A percentile compares a stretch with the other conserved stretches of the same genome.
These are phyloP conservation scores for Fusarium lyarnte DNA, from an alignment of 2,329 filamentous ascomycete species.

Conservation along the genomic window DNA sequence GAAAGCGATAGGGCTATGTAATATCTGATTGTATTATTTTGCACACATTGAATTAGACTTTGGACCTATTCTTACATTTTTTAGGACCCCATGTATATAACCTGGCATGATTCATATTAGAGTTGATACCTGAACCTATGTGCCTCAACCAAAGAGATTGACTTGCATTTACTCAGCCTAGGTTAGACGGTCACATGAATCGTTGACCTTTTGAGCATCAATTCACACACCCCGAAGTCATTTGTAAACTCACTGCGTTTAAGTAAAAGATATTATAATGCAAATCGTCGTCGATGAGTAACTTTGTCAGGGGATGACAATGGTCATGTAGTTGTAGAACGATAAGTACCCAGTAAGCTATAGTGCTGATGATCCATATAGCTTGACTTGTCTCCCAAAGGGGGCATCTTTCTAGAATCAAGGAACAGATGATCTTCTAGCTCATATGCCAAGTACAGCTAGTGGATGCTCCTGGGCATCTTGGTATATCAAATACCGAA, in stretches of 20 bases:
- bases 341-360: too few species aligned
- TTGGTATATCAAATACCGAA: background rate
- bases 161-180: background rate
- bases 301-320: background rate
- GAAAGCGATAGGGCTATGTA: constrained; percentile 23
- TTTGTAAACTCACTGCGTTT: background rate
- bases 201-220: background rate
- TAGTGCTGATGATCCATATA: background rate
- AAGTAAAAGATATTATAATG: background rate
- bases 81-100: background rate
- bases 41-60: background rate
- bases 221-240: background rate
- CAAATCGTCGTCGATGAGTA: background rate
- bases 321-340: background rate
- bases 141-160: background rate
- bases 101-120: background rate
- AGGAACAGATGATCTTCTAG: background rate
- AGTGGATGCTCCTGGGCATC: background rate
- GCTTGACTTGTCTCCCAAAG: background rate
- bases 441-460: background rate
- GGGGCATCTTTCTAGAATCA: background rate
- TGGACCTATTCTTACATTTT: background rate
- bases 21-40: background rate
- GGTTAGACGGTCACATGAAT: too few species aligned
- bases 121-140: background rate